A percentile compares a stretch with the other conserved stretches of the same genome.
Evolutionary conservation across 208 protist genomes (phyloP).

Genomic region (Acanthamoeba royreba): DNA sequence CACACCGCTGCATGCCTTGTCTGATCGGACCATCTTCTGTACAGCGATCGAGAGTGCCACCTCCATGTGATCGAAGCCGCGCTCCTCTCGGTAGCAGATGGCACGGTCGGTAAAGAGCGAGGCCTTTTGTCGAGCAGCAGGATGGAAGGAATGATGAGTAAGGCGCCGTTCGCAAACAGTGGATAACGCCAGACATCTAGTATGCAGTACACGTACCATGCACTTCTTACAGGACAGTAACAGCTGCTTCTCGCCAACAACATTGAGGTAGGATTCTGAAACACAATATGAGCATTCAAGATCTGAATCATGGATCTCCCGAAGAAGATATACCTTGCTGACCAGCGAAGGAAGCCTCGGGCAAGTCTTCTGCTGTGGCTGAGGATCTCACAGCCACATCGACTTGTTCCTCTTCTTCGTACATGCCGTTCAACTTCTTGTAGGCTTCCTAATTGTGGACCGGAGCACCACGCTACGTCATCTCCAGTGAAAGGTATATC

Average conservation of each 20-base stretch:
- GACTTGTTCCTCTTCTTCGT: neutral
- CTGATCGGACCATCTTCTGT: conserved; percentile 57
- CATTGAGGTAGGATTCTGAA: conserved; percentile 59
- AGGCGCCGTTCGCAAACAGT: neutral
- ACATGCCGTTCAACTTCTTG: neutral
- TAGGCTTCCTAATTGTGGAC: neutral
- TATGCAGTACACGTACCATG: neutral
- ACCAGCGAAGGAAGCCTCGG: conserved; percentile 62
- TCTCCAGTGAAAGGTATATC: neutral
- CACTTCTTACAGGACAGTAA: conserved; percentile 44
- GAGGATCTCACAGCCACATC: conserved; percentile 64
- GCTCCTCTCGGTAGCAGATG: conserved; percentile 58
- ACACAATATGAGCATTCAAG: neutral
- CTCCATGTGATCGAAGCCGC: conserved; percentile 57
- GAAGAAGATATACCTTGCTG: conserved; percentile 30
- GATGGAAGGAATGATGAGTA: neutral
- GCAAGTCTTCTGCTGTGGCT: conserved; percentile 71
- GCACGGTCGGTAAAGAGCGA: conserved; percentile 67
- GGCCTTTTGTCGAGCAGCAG: conserved; percentile 32
- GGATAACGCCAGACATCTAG: neutral
- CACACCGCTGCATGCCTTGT: conserved; percentile 54
- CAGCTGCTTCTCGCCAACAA: conserved; percentile 52
- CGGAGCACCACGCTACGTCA: neutral
- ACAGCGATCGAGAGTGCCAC: conserved; percentile 55
- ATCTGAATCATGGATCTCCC: neutral